Evolutionary conservation across 768 basidiomycete genomes (phyloP), one percentile per base, ranked within the genome.

Genomic region (Agaricus blazei): DNA sequence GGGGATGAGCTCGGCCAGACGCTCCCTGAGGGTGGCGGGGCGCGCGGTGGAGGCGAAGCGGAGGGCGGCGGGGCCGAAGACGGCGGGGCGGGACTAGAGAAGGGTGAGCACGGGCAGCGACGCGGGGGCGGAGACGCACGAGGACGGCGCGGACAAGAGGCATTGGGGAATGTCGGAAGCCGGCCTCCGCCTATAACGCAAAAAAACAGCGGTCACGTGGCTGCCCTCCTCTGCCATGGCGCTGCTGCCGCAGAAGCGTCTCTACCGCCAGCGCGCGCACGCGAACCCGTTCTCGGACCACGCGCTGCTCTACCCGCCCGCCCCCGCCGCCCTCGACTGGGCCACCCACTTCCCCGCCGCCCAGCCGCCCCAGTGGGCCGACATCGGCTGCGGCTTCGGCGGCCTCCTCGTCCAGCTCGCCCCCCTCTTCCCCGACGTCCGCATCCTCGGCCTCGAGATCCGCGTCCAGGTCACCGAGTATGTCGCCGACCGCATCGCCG

Each of bases 371-470:
- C 93, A 95, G 70, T 97, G 94, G 65, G 97, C 93, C 3, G 97
- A 99, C 69, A 84, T 99, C 36, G 97, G 97, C 0, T 99, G 97
- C 68, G 97, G 97, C 42, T 99, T 98, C 64, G 97, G 97, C 12
- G 97, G 97, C 14, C 81, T 99, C 40, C 75, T 96, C 57, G 88
- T 95, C 60, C 72, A 89, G 3, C 82, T 99, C 14, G 92, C 94
- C 0, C 93, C 94, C 5, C 73, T 92, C 37, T 97, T 89, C 65
- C 97, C 97, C 6, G 86, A 96, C 60, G 90, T 83, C 0, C 78
- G 97, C 51, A 96, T 99, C 82, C 83, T 99, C 28, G 97, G 96
- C 26, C 85, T 99, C 82, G 97, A 99, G 74, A 98, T 99, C 63
- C 88, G 97, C 52, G 87, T 92, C 3, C 90, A 96, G 63, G 97